Evolutionary conservation across 2,329 filamentous ascomycete genomes (phyloP), one percentile per base, ranked within the genome.

Genomic region (Penicillium sp.): DNA sequence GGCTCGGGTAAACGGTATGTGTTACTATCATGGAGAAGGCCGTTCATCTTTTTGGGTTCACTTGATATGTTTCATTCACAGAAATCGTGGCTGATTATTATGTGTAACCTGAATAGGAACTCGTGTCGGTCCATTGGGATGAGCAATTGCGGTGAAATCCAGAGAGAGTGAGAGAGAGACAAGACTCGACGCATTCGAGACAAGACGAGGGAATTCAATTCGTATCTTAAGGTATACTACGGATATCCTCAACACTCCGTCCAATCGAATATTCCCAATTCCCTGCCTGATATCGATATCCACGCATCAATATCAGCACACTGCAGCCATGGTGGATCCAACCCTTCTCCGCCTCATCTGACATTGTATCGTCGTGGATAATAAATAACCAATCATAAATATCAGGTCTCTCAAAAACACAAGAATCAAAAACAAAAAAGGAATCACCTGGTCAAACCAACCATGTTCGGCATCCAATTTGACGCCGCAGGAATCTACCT

Each of bases 401-500:
- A 18, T 18, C 18, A 18, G 18, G 18, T 18, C 18, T 18, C 18
- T 18, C 18, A 18, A 18, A 18, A 34, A 11, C 9, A 13, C 9
- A 4, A 32, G 2, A 6, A 26, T 28, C 26, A 32, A 4, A 6
- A 28, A 29, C 25, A 18, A 9, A 41, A 13, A 4, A 5, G 13
- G n/a, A 13, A 26, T 9, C 4, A 5, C 3, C 7, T 33, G 29
- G 8, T 25, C 9, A 26, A 49, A 44, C n/a, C 12, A 8, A 9
- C 36, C 18, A 53, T 53, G 50, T 57, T 57, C 48, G 47, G 38
- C 25, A 54, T 57, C 34, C 55, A 57, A 49, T 56, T 57, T 38
- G 55, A 57, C 27, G 47, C 53, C 25, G 53, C 53, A 6, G 55
- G 53, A 25, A 54, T 51, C 39, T 57, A 57, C 45, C 51, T 56